Percentiles rank a stretch among this genome's conserved stretches.
These are phyloP conservation scores for Suhomyces maxii DNA, from an alignment of 1,139 yeast genomes.

Conservation along the genomic window DNA sequence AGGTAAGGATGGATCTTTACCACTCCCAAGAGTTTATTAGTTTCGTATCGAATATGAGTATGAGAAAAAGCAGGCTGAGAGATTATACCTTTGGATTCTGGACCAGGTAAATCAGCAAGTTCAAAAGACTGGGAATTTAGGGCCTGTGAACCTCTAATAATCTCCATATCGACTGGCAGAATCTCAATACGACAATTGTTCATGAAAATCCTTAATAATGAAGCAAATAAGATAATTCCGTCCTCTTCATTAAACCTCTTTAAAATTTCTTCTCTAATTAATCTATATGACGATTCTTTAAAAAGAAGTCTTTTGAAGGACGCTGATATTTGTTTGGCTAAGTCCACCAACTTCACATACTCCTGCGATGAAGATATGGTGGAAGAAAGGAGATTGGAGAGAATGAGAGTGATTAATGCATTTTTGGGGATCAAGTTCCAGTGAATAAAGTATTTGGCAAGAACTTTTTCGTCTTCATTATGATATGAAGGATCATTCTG, in stretches of 20 bases:
- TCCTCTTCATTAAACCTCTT: conserved; percentile 23
- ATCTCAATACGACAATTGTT: conserved; percentile 20
- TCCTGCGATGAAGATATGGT: conserved; percentile 21
- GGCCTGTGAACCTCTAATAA: conserved; percentile 1
- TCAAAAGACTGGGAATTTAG: background rate
- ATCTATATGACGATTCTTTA: conserved; percentile 12
- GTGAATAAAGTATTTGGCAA: conserved; percentile 18
- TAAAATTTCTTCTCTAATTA: conserved; percentile 11
- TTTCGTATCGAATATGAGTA: conserved; percentile 1
- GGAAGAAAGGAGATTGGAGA: conserved; percentile 22
- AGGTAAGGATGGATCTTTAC: conserved; percentile 29
- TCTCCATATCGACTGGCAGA: conserved; percentile 10
- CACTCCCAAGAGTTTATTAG: conserved; percentile 18
- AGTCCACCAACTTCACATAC: conserved; percentile 16
- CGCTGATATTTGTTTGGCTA: conserved; percentile 15
- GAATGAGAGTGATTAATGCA: conserved; percentile 21
- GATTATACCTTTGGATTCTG: background rate
- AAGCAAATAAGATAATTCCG: conserved; percentile 22
- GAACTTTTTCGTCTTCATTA: conserved; percentile 15
- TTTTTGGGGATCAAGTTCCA: conserved; percentile 21
- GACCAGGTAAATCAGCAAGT: background rate
- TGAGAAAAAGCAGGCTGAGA: conserved; percentile 7
- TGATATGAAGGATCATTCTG: background rate
- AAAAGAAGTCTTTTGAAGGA: conserved; percentile 17
- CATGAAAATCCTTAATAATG: conserved; percentile 23